These are phyloP conservation scores for Sugiyamaella japonica DNA, from an alignment of 1,139 yeast species.

Conservation along the genomic window DNA sequence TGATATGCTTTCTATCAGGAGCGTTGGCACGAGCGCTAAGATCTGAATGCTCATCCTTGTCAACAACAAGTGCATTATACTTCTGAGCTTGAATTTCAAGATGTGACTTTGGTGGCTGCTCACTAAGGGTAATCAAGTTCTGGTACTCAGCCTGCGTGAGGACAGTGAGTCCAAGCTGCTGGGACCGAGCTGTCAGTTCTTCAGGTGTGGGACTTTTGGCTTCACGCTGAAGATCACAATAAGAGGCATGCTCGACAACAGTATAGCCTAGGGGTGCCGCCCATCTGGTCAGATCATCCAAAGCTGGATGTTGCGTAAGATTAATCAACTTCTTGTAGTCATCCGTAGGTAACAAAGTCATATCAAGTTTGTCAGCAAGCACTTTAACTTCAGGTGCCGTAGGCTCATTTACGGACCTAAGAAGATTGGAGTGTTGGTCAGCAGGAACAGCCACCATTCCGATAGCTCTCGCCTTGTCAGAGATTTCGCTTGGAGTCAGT, in stretches of 20 bases:
- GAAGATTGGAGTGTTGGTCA: constrained; percentile 33
- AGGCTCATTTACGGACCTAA: constrained; percentile 22
- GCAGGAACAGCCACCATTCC: constrained; percentile 29
- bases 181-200: constrained; percentile 31
- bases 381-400: constrained; percentile 39
- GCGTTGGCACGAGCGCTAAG: constrained; percentile 27
- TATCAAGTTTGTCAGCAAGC: constrained; percentile 40
- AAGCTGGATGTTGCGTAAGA: constrained; percentile 24
- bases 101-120: constrained; percentile 44
- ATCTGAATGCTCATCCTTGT: constrained; percentile 29
- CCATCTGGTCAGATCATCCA: constrained; percentile 24
- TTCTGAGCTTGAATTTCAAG: constrained; percentile 40
- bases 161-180: constrained; percentile 26
- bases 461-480: constrained; percentile 25
- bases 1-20: constrained; percentile 30
- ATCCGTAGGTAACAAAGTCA: constrained; percentile 31
- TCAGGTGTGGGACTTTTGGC: constrained; percentile 33
- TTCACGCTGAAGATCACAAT: constrained; percentile 30
- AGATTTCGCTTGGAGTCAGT: constrained; percentile 26
- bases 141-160: constrained; percentile 15
- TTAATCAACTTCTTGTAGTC: constrained; percentile 22
- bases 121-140: constrained; percentile 31
- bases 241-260: constrained; percentile 29
- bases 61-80: constrained; percentile 26
- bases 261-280: constrained; percentile 27